Conservation (phyloP, 352 stramenopile genomes). For the Globisporangium carolinianum region DNA sequence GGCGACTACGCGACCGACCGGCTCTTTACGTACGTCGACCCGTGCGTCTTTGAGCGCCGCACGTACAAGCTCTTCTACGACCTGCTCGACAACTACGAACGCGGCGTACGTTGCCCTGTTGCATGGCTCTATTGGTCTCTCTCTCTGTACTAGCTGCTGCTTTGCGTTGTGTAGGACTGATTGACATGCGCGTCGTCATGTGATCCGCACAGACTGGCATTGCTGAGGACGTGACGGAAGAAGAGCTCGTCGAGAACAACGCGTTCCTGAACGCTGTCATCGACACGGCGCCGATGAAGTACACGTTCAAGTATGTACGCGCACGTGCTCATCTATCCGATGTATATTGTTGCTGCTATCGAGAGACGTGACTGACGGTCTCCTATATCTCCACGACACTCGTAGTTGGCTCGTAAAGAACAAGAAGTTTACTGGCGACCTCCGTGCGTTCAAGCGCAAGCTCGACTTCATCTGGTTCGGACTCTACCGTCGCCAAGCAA, state of each 20-base stretch:
- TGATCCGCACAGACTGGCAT: constrained; percentile 54
- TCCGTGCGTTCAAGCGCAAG: constrained; percentile 83
- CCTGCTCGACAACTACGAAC: constrained; percentile 89
- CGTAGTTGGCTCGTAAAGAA: constrained; percentile 76
- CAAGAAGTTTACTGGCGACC: constrained; percentile 73
- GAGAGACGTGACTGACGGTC: background rate
- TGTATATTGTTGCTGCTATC: background rate
- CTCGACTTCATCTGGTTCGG: constrained; percentile 95
- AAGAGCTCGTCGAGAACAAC: constrained; percentile 88
- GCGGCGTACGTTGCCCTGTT: constrained; percentile 30
- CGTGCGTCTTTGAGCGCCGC: constrained; percentile 78
- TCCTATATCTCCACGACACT: background rate
- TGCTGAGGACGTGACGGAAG: constrained; percentile 74
- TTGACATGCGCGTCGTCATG: background rate
- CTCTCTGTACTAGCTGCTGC: background rate
- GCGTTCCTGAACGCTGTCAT: constrained; percentile 90
- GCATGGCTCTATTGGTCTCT: background rate
- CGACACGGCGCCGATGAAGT: constrained; percentile 91
- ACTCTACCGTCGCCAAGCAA: constrained; percentile 85
- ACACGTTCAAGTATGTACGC: constrained; percentile 80
- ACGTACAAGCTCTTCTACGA: constrained; percentile 89
- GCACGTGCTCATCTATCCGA: background rate
- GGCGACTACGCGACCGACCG: constrained; percentile 85
- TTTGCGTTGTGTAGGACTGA: background rate
- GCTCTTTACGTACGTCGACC: constrained; percentile 89